phyloP scores from a whole-genome alignment of 108 stramenopile species.

The Cyclostephanos tholiformis region DNA sequence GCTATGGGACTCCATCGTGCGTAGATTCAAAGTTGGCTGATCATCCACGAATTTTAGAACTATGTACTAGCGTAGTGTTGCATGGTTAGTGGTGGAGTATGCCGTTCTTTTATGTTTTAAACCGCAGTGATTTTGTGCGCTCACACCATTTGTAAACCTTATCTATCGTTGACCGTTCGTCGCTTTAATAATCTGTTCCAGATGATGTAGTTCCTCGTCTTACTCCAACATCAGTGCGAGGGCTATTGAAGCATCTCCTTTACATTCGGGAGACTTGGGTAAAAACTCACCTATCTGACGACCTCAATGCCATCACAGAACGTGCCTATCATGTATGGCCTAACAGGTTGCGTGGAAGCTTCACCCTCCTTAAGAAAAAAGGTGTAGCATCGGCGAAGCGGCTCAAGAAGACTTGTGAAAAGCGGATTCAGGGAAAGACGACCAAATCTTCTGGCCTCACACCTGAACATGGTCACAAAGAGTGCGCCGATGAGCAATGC shows the following conservation, averaged over 20 bases:
- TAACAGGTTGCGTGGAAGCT: slow-evolving; percentile 66
- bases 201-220: slow-evolving; percentile 95
- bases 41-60: slow-evolving; percentile 42
- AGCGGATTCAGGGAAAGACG: slow-evolving; percentile 47
- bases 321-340: slow-evolving; percentile 83
- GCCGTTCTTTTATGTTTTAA: no score
- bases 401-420: slow-evolving; percentile 71
- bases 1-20: slow-evolving; percentile 92
- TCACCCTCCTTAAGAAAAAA: slow-evolving; percentile 56
- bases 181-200: neutral
- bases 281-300: slow-evolving; percentile 75
- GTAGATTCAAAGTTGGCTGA: slow-evolving; percentile 84
- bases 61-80: slow-evolving; percentile 87
- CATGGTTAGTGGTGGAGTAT: slow-evolving; percentile 38
- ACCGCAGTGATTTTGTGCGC: no score
- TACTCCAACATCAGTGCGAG: slow-evolving; percentile 88
- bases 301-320: slow-evolving; percentile 71
- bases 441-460: neutral
- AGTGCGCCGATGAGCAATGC: neutral
- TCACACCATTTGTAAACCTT: no score
- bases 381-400: slow-evolving; percentile 35
- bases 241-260: slow-evolving; percentile 84
- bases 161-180: no score
- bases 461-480: neutral
- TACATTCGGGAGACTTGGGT: slow-evolving; percentile 89